Percentiles rank a stretch among this genome's conserved stretches.
Evolutionary conservation across 371 early-diverging fungal genomes (phyloP).

Genomic region (Mortierella sp.): DNA sequence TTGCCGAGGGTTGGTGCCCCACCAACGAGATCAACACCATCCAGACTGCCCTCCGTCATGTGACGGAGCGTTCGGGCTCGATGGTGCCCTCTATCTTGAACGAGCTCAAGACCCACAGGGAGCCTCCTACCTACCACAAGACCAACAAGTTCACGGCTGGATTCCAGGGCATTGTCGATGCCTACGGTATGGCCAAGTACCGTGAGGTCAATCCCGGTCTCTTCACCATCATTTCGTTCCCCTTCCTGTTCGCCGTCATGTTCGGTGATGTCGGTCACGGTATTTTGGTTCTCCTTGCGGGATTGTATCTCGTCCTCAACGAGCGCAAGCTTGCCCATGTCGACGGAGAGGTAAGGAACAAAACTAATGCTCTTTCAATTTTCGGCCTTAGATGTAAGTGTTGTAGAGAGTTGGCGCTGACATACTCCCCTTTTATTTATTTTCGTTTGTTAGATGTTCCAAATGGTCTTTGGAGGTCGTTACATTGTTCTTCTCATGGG

Average conservation of each 20-base stretch:
- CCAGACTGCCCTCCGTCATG: slow-evolving; percentile 86
- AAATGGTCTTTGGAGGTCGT: slow-evolving; percentile 95
- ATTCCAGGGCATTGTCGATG: slow-evolving; percentile 98
- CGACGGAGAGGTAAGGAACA: slow-evolving; percentile 81
- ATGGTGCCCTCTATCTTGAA: slow-evolving; percentile 89
- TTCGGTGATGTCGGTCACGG: slow-evolving; percentile 99
- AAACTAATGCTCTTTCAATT: not conserved
- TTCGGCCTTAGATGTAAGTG: not conserved
- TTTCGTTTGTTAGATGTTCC: slow-evolving; percentile 75
- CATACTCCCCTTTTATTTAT: not conserved
- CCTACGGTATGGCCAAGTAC: slow-evolving; percentile 99
- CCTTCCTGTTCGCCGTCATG: slow-evolving; percentile 99
- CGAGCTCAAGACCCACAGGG: slow-evolving; percentile 84
- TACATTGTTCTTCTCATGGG: slow-evolving; percentile 99
- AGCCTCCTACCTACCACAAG: slow-evolving; percentile 96
- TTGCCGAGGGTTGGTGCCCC: slow-evolving; percentile 99
- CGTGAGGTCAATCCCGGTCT: slow-evolving; percentile 99
- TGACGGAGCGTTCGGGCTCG: slow-evolving; percentile 90
- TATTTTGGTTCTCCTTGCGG: slow-evolving; percentile 83
- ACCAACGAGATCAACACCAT: slow-evolving; percentile 83
- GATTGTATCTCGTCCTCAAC: slow-evolving; percentile 82
- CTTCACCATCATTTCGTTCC: slow-evolving; percentile 98
- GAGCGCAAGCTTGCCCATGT: slow-evolving; percentile 84
- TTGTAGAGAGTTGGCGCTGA: not conserved
- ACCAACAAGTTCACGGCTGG: slow-evolving; percentile 97